These are phyloP conservation scores for Wakefieldia striispora DNA, from an alignment of 768 basidiomycete species.

Conservation along the genomic window DNA sequence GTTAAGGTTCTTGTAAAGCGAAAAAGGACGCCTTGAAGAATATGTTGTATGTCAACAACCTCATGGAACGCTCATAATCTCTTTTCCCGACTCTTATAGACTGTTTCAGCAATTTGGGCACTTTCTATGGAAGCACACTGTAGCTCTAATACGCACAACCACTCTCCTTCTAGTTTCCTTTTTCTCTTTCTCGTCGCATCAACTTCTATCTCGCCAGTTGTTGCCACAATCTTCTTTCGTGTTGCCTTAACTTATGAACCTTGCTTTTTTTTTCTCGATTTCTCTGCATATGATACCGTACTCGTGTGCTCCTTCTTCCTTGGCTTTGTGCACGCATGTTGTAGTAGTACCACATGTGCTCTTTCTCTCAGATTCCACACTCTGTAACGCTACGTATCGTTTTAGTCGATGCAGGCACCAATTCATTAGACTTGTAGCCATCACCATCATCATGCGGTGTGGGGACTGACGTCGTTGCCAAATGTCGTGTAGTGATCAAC, in stretches of 20 bases:
- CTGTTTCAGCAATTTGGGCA: slow-evolving; percentile 17
- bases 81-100: slow-evolving; percentile 18
- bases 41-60: slow-evolving; percentile 3
- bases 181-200: not conserved
- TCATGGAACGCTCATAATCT: slow-evolving; percentile 12
- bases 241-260: slow-evolving; percentile 21
- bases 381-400: not conserved
- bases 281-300: not conserved
- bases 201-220: not conserved
- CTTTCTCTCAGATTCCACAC: not conserved
- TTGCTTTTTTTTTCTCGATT: slow-evolving; percentile 6
- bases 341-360: slow-evolving; percentile 28
- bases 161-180: slow-evolving; percentile 16
- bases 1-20: slow-evolving; percentile 5
- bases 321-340: slow-evolving; percentile 17
- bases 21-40: slow-evolving; percentile 2
- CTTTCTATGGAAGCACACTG: slow-evolving; percentile 20
- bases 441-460: too few species aligned
- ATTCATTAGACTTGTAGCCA: not conserved
- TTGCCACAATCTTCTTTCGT: slow-evolving; percentile 9
- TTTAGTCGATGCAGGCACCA: too few species aligned
- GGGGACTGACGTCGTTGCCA: too few species aligned
- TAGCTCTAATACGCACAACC: slow-evolving; percentile 29
- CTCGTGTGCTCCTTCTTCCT: not conserved
- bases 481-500: too few species aligned